Percentiles rank a stretch among this genome's conserved stretches.
Conservation (phyloP, 2,329 filamentous ascomycete species). For the Penicillium janthinellum region DNA sequence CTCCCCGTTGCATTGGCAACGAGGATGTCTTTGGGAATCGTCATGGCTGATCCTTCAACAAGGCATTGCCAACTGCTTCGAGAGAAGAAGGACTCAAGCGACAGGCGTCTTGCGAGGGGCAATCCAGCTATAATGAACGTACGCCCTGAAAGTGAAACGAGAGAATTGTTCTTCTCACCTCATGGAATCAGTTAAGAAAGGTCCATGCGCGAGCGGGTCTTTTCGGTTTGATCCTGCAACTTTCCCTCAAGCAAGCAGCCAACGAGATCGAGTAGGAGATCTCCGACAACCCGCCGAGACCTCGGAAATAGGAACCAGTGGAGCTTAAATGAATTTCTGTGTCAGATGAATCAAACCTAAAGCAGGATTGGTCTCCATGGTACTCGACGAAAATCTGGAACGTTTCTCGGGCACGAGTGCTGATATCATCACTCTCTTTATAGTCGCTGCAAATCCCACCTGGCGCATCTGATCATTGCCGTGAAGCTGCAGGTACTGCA, state of each 20-base stretch:
- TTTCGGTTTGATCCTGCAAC: not conserved
- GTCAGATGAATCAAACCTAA: slow-evolving; percentile 2
- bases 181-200: slow-evolving; percentile 5
- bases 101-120: not conserved
- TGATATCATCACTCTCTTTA: not conserved
- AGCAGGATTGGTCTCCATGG: not conserved
- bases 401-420: not conserved
- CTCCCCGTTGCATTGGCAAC: slow-evolving; percentile 30
- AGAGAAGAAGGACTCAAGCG: not conserved
- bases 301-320: slow-evolving; percentile 7
- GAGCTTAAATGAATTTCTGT: slow-evolving; percentile 5
- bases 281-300: not conserved
- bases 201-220: slow-evolving; percentile 16
- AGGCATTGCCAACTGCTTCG: slow-evolving; percentile 2
- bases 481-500: not conserved
- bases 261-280: slow-evolving; percentile 6
- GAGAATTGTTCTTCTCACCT: not conserved
- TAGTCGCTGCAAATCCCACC: not conserved
- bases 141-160: not conserved
- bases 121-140: slow-evolving; percentile 6
- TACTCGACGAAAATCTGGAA: not conserved
- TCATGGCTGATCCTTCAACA: slow-evolving; percentile 19
- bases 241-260: slow-evolving; percentile 1
- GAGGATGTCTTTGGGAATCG: slow-evolving; percentile 31
- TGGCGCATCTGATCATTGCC: too few species aligned